Conservation (phyloP, 2,329 filamentous ascomycete genomes). For the Phoma sp. region DNA sequence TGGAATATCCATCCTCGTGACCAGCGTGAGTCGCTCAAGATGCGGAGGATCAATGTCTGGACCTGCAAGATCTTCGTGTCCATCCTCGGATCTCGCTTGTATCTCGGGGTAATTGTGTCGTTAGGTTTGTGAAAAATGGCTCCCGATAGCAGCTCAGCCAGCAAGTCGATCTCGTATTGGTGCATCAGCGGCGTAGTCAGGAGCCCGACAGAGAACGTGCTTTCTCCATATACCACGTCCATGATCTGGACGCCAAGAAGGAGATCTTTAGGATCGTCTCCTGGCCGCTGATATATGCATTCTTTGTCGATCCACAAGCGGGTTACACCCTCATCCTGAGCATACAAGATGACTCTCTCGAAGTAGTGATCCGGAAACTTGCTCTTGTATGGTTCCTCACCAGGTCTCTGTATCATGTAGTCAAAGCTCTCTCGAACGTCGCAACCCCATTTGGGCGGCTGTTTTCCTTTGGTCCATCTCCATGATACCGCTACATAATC, state of each 20-base stretch:
- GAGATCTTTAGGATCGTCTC: slow-evolving; percentile 14
- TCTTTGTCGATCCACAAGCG: slow-evolving; percentile 30
- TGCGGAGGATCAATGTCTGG: slow-evolving; percentile 19
- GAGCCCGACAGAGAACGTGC: slow-evolving; percentile 19
- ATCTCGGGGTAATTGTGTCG: not conserved
- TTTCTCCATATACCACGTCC: slow-evolving; percentile 27
- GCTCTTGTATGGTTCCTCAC: slow-evolving; percentile 13
- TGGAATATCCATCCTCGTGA: slow-evolving; percentile 33
- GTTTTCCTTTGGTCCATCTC: slow-evolving; percentile 12
- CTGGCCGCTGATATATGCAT: slow-evolving; percentile 26
- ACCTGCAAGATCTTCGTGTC: not conserved
- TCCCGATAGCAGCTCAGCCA: slow-evolving; percentile 12
- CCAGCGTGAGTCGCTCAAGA: slow-evolving; percentile 27
- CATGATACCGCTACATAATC: slow-evolving; percentile 30
- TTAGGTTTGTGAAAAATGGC: slow-evolving; percentile 1
- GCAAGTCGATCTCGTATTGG: slow-evolving; percentile 15
- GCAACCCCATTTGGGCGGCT: not conserved
- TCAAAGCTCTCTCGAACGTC: slow-evolving; percentile 4
- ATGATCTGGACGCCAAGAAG: slow-evolving; percentile 26
- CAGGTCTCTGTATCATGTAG: slow-evolving; percentile 16
- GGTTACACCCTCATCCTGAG: slow-evolving; percentile 9
- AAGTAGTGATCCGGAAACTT: slow-evolving; percentile 25
- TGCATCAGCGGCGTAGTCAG: slow-evolving; percentile 16
- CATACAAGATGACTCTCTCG: slow-evolving; percentile 26
- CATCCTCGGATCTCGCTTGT: not conserved